A percentile compares a stretch with the other conserved stretches of the same genome.
Conservation (phyloP, 177 flowering plant species). For the Vitis hybrid region DNA sequence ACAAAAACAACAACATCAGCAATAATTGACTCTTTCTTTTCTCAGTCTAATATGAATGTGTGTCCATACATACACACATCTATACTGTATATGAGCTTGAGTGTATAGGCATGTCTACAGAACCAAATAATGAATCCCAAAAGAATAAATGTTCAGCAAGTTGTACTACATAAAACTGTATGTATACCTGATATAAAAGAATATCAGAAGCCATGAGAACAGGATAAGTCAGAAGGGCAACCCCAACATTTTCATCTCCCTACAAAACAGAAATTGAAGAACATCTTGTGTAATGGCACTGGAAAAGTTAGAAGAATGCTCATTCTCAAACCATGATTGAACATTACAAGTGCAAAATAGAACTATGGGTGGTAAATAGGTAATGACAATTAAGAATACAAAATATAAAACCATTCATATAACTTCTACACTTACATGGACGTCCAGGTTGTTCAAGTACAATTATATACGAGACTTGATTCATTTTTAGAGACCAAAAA, state of each 20-base stretch:
- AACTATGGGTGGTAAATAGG: background rate
- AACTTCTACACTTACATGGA: too few relatives aligned
- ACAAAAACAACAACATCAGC: too few relatives aligned
- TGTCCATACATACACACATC: background rate
- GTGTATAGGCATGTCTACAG: background rate
- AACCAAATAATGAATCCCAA: background rate
- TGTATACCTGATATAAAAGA: slow-evolving; percentile 82
- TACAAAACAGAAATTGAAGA: slow-evolving; percentile 24
- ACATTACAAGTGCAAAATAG: background rate
- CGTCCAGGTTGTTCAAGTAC: too few relatives aligned
- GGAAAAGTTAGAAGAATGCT: too few relatives aligned
- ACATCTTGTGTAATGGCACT: background rate
- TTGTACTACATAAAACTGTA: background rate
- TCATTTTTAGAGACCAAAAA: too few relatives aligned
- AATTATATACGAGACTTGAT: too few relatives aligned
- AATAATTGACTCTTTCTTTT: too few relatives aligned
- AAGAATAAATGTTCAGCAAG: background rate
- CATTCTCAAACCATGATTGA: too few relatives aligned
- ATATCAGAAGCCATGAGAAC: slow-evolving; percentile 97
- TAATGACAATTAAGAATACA: background rate
- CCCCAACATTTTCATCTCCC: slow-evolving; percentile 98
- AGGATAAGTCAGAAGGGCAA: slow-evolving; percentile 86
- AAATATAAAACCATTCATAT: background rate
- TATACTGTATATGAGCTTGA: background rate
- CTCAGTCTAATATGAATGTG: too few relatives aligned